phyloP scores from a whole-genome alignment of 2,329 filamentous ascomycete genomes.

The Erysiphe neolycopersici region DNA sequence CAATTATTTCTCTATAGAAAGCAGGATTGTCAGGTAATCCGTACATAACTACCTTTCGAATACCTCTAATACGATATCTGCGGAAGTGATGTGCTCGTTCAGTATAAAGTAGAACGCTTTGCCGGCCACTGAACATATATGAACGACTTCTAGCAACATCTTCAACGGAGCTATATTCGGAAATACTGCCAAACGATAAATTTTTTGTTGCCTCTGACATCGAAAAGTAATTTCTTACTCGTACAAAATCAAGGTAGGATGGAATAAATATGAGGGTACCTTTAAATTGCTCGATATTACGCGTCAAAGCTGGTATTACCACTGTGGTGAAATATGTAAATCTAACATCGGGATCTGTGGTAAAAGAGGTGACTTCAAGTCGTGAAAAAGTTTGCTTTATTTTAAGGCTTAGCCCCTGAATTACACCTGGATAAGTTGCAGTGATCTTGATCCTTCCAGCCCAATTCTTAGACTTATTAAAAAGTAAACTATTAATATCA shows the following conservation, averaged over 20 bases:
- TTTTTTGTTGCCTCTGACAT: slow-evolving; percentile 29
- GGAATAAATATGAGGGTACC: slow-evolving; percentile 78
- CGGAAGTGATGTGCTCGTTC: slow-evolving; percentile 94
- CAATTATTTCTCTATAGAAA: slow-evolving; percentile 55
- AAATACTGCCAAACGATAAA: slow-evolving; percentile 53
- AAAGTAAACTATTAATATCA: slow-evolving; percentile 58
- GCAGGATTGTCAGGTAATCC: slow-evolving; percentile 65
- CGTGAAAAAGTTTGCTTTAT: slow-evolving; percentile 75
- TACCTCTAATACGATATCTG: slow-evolving; percentile 58
- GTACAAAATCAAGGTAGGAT: slow-evolving; percentile 83
- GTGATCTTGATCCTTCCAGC: slow-evolving; percentile 53
- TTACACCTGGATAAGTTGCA: slow-evolving; percentile 36
- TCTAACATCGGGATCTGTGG: slow-evolving; percentile 57
- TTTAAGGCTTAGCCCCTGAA: slow-evolving; percentile 45
- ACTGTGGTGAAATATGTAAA: slow-evolving; percentile 79
- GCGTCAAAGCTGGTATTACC: slow-evolving; percentile 47
- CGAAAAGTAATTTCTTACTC: slow-evolving; percentile 75
- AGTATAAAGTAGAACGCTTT: slow-evolving; percentile 68
- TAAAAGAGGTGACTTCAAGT: slow-evolving; percentile 44
- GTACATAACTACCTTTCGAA: slow-evolving; percentile 69
- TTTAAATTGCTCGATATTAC: slow-evolving; percentile 33
- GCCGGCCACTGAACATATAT: slow-evolving; percentile 62
- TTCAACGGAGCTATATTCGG: slow-evolving; percentile 58
- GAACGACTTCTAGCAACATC: slow-evolving; percentile 65
- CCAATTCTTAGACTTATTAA: slow-evolving; percentile 52